Conservation (phyloP, 306 rosid species). For the Trifolium repens region DNA sequence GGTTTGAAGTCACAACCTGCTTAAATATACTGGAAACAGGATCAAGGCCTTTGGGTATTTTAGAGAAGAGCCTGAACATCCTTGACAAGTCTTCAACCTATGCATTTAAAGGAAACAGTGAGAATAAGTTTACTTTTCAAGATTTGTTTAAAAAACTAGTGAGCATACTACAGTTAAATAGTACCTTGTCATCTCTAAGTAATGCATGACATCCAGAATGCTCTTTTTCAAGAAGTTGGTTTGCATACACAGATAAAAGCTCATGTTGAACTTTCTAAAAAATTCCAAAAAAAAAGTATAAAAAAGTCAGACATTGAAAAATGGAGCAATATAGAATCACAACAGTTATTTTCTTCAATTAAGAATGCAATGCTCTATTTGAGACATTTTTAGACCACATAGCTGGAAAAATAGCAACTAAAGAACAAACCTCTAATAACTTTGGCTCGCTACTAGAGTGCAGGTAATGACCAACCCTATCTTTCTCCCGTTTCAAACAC, state of each 20-base stretch:
- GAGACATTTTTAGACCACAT: slow-evolving; percentile 32
- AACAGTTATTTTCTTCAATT: slow-evolving; percentile 19
- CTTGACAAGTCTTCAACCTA: slow-evolving; percentile 90
- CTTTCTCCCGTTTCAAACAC: slow-evolving; percentile 68
- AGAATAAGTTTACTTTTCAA: slow-evolving; percentile 8
- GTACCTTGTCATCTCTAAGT: slow-evolving; percentile 91
- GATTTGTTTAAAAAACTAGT: neutral
- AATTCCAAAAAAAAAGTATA: slow-evolving; percentile 15
- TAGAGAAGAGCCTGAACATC: slow-evolving; percentile 95
- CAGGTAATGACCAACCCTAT: slow-evolving; percentile 65
- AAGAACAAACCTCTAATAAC: slow-evolving; percentile 56
- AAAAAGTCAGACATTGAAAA: slow-evolving; percentile 20
- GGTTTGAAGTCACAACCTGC: slow-evolving; percentile 58
- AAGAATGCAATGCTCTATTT: slow-evolving; percentile 15
- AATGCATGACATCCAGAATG: slow-evolving; percentile 93
- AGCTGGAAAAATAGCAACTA: slow-evolving; percentile 23
- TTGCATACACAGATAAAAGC: slow-evolving; percentile 63
- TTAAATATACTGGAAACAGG: slow-evolving; percentile 87
- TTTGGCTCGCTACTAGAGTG: slow-evolving; percentile 65
- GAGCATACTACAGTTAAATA: slow-evolving; percentile 5
- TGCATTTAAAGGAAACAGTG: slow-evolving; percentile 34
- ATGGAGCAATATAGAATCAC: slow-evolving; percentile 5
- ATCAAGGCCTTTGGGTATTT: slow-evolving; percentile 85
- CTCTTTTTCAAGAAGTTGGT: slow-evolving; percentile 88
- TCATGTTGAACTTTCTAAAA: slow-evolving; percentile 85